Percentiles rank a stretch among this genome's conserved stretches.
These are phyloP conservation scores for Tetragonia tetragonoides DNA, from an alignment of 148 eudicot species.

Conservation along the genomic window DNA sequence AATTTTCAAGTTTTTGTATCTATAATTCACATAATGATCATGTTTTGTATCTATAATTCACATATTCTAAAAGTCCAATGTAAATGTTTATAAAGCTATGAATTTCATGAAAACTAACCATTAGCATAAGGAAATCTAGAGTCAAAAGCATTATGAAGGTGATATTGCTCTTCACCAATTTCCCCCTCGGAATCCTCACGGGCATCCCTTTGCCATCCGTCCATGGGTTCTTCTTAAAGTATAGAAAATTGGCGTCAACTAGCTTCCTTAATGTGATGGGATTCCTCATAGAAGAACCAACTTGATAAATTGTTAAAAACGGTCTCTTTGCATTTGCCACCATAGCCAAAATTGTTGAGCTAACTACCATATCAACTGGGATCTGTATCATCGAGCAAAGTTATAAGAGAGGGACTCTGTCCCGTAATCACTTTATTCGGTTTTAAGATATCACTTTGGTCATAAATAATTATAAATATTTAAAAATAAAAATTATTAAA, in stretches of 20 bases:
- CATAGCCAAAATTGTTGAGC: constrained; percentile 22
- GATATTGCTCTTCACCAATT: not conserved
- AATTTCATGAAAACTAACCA: not conserved
- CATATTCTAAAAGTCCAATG: no score
- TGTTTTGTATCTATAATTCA: no score
- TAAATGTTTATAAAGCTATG: no score
- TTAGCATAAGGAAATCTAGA: not conserved
- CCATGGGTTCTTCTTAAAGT: constrained; percentile 47
- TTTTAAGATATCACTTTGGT: no score
- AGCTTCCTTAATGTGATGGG: constrained; percentile 18
- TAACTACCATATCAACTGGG: constrained; percentile 48
- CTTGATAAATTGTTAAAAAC: constrained; percentile 32
- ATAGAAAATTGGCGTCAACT: constrained; percentile 19
- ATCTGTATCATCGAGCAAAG: constrained; percentile 16
- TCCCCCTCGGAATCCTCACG: constrained; percentile 21
- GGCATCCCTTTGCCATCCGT: constrained; percentile 34
- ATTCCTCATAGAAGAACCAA: constrained; percentile 42
- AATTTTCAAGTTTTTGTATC: no score
- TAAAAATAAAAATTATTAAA: no score
- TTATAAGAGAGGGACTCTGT: no score
- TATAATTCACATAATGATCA: no score
- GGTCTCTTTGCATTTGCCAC: constrained; percentile 36
- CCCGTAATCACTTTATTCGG: no score
- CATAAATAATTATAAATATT: no score
- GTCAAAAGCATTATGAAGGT: not conserved